Evolutionary conservation across 2,329 filamentous ascomycete species (phyloP).

Genomic region (Scytalidium sp.): DNA sequence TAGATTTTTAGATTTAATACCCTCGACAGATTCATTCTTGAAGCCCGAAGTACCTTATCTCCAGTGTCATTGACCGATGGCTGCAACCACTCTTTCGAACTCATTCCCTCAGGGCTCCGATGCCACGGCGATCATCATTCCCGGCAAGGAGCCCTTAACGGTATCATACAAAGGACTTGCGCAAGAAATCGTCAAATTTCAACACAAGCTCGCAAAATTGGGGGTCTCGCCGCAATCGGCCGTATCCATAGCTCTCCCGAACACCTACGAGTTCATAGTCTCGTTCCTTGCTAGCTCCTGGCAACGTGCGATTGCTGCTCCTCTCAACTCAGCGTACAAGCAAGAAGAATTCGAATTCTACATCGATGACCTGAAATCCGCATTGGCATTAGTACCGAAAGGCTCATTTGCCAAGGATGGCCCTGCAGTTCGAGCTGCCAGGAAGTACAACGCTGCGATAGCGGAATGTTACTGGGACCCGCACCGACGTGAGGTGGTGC

Average conservation of each 20-base stretch:
- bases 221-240: constrained; percentile 67
- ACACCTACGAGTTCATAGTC: constrained; percentile 86
- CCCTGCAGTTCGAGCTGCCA: constrained; percentile 72
- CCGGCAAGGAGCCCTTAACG: constrained; percentile 59
- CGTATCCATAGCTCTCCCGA: constrained; percentile 79
- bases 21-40: no score
- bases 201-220: constrained; percentile 72
- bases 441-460: constrained; percentile 78
- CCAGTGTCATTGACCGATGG: constrained; percentile 14
- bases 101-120: constrained; percentile 50
- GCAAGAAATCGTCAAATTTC: constrained; percentile 66
- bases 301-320: constrained; percentile 80
- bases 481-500: constrained; percentile 58
- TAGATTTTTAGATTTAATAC: no score
- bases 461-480: constrained; percentile 83
- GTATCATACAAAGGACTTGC: constrained; percentile 68
- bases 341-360: constrained; percentile 91
- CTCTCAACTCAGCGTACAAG: constrained; percentile 86
- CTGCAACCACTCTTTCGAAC: constrained; percentile 48
- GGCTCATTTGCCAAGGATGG: constrained; percentile 65
- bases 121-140: constrained; percentile 69
- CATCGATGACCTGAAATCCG: constrained; percentile 81
- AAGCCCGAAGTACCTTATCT: neutral
- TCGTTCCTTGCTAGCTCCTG: constrained; percentile 83
- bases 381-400: constrained; percentile 71